Evolutionary conservation across 1,284 basidiomycete species (phyloP), one percentile per base, ranked within the genome.

Genomic region (Sutorius eximius): DNA sequence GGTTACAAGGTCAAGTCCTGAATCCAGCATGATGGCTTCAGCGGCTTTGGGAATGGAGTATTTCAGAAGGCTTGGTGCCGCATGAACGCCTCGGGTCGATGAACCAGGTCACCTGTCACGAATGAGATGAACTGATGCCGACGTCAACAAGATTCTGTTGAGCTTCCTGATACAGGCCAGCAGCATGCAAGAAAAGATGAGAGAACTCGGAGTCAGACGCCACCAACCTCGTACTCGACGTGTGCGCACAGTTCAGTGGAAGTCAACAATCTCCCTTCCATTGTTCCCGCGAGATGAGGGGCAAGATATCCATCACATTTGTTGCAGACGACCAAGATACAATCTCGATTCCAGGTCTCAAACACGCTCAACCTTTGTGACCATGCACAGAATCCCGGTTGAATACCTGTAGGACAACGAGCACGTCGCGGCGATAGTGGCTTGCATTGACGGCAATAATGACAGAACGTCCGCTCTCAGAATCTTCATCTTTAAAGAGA

Each of bases 211-310:
- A 12, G 13, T 22, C 20, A 11, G 3, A 3, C 9, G n/a, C 36
- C 36, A 37, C 36, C 36, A 37, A 5, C 16, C n/a, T 16, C 65
- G 64, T 1, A 71, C 63, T 33, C 57, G 41, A 20, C 22, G 2
- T 24, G 30, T 18, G 9, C 6, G 9, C 5, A 20, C 5, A 15
- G 38, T 40, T n/a, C 11, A 30, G 2, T 69, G 59, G 33, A 51
- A 43, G 15, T 57, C 53, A 5, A 65, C 67, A 5, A 74, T 27
- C 44, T 5, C 40, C 6, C 5, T 59, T 50, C 68, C 68, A 72
- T 13, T 72, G 52, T 4, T 34, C 47, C 3, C 62, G 49, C 13
- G 73, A 50, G 3, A 68, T 45, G 12, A 22, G 0, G 0, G 4
- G 10, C 36, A 15, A 61, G 38, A 2, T 36, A n/a, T 27, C 24